Evolutionary conservation across 148 eudicot species (phyloP), one percentile per base, ranked within the genome.

Genomic region (Silene conica): DNA sequence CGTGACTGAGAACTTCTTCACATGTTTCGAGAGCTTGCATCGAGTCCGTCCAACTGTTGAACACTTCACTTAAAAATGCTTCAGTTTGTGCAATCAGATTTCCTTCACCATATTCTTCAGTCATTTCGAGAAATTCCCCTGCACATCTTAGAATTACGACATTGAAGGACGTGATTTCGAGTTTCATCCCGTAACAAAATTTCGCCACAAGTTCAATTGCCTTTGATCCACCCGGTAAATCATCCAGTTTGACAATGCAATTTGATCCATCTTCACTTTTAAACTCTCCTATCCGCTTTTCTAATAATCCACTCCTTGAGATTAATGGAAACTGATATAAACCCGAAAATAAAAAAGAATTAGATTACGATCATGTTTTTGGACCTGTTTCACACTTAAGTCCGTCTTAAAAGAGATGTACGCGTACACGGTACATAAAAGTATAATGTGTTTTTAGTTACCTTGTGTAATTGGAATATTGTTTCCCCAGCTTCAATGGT

Each of bases 381-480:
- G 6, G 0, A 38, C 43, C 43, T 9, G 43, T 38, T 38, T 38
- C 43, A 38, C 43, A 38, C 6, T 38, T 38, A 38, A 38, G 43
- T 6, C 43, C 8, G 8, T 38, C 1, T 38, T 38, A 38, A 38
- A 38, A 0, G 43, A 38, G 1, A 38, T 38, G 6, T 6, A 38
- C 43, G 9, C 6, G 43, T 6, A 38, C 8, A 38, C 7, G 7
- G 43, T 6, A 38, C 8, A 38, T 38, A 38, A 38, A 38, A 38
- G 43, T 4, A 38, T 6, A 2, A 6, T 38, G 43, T 38, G 19
- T 25, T 8, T 34, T 16, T 34, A 38, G 9, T 63, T 70, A 90
- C 95, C 95, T 90, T 90, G 80, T 90, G 95, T 25, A 90, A 81
- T 38, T 85, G 83, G 70, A 88, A 90, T 52, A 86, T 78, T 65